Evolutionary conservation across 306 rosid genomes (phyloP), one percentile per base, ranked within the genome.

Genomic region (Cicer cuneatum): DNA sequence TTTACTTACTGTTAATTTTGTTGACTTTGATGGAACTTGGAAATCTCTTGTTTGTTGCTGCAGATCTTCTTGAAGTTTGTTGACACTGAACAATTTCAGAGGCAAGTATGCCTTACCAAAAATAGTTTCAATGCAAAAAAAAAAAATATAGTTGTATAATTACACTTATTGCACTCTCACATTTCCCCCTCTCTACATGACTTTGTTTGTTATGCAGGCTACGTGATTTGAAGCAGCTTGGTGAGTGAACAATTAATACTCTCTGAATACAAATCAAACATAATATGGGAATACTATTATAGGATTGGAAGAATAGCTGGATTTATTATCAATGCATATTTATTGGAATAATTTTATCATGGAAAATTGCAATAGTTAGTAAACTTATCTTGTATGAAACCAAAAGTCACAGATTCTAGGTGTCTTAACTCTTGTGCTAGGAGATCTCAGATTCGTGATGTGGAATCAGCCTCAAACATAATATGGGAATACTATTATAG

Each of bases 31-130:
- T 40, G 75, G 37, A 73, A 78, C 65, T 16, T 59, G 64, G 76
- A 60, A 64, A 51, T 39, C 43, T 52, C 19, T 18, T 63, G 74
- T 49, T 43, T 66, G 12, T 48, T 77, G 79, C 89, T 77, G 79
- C 89, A 85, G 89, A 53, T 80, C 39, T 69, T 77, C 61, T 59
- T 85, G 67, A 65, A 83, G 79, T 85, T 85, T 75, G 81, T 85
- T 52, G 89, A 85, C 72, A 80, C 89, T 0, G 81, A 85, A 33
- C 85, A 85, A 75, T 85, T 85, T 80, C 89, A 85, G 60, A 80
- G 89, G 89, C 85, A 69, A 85, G 89, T 77, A 35, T 54, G 38
- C 53, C 39, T 40, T 66, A 37, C 69, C 10, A 47, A 77, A 74
- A 39, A 51, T 6, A 53, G 49, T 38, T 46, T 70, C 68, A 13